Conservation (phyloP, 345 rosid species). For the Toxicodendron radicans region DNA sequence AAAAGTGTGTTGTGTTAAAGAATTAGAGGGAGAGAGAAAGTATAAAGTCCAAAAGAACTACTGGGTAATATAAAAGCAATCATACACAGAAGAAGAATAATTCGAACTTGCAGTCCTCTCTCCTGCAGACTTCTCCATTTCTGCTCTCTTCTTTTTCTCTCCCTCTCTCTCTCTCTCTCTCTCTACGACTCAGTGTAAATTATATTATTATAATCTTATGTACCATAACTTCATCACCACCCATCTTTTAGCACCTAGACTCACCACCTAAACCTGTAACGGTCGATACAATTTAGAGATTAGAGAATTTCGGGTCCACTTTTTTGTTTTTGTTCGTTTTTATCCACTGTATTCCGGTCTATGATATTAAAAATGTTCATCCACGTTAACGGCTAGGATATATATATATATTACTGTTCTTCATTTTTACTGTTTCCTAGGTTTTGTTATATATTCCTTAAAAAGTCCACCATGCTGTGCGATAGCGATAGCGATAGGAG, state of each 20-base stretch:
- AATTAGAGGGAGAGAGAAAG: not conserved
- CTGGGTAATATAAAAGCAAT: constrained; percentile 45
- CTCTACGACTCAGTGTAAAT: constrained; percentile 17
- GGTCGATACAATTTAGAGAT: constrained; percentile 7
- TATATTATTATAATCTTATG: not conserved
- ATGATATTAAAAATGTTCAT: not conserved
- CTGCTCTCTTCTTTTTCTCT: constrained; percentile 12
- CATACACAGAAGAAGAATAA: constrained; percentile 74
- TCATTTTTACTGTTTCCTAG: no score
- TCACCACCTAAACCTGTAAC: constrained; percentile 3
- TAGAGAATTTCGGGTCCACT: not conserved
- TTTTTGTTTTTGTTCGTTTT: not conserved
- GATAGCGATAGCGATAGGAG: no score
- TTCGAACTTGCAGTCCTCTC: constrained; percentile 68
- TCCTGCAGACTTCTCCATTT: constrained; percentile 46
- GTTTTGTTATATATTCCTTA: no score
- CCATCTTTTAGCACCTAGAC: not conserved
- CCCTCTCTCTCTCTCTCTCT: not conserved
- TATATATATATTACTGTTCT: no score
- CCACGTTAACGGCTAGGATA: not conserved
- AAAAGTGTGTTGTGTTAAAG: not conserved
- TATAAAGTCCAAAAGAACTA: constrained; percentile 31
- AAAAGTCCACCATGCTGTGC: no score
- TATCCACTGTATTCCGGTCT: not conserved
- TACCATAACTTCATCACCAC: not conserved